Base-by-base conservation (phyloP, 371 early-diverging fungal genomes). In the Mucor velutinosus region DNA sequence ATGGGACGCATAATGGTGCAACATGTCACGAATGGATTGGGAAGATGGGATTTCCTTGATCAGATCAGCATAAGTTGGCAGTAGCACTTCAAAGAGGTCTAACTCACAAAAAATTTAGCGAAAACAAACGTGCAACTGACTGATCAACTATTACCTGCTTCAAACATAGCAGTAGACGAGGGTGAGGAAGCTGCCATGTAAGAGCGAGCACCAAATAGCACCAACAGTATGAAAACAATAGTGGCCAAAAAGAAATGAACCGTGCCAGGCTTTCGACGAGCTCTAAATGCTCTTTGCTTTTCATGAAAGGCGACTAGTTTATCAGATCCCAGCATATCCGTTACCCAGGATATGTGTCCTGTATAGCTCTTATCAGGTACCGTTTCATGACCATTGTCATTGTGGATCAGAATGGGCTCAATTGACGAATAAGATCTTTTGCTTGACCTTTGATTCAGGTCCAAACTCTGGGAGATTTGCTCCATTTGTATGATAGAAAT, bases 1-100 rank as follows among this genome's bases (percentile, higher is more conserved):
- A 25, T 78, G 79, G 0, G 87, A 85, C 10, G 87, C 76, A 63
- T 87, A 89, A 61, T 82, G 57, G 12, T 57, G 56, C 62, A 76
- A 70, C 30, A 66, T 65, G 7, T 65, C 63, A 12, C 67, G 74
- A 45, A 79, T 74, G 43, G 58, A 72, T 7, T 74, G 70, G 11
- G 71, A 74, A 3, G 79, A 79, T 15, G 79, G 76, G 1, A 76
- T 23, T 0, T 57, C 66, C 49, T 74, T 76, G 25, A 79, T 72
- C 3, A 74, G 33, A 33, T 73, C 67, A 41, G 51, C 51, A 11
- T 30, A 56, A 11, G 14, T 27, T 32, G 51, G 56, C 4, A 32
- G 15, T 7, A 56, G 8, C 32, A 15, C 56, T 56, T 30, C 27
- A 56, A 56, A 32, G 1, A 17, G 3, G 17, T 32, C 30, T 7